These are phyloP conservation scores for Rhizopogon vesiculosus DNA, from an alignment of 768 basidiomycete genomes.

Conservation along the genomic window DNA sequence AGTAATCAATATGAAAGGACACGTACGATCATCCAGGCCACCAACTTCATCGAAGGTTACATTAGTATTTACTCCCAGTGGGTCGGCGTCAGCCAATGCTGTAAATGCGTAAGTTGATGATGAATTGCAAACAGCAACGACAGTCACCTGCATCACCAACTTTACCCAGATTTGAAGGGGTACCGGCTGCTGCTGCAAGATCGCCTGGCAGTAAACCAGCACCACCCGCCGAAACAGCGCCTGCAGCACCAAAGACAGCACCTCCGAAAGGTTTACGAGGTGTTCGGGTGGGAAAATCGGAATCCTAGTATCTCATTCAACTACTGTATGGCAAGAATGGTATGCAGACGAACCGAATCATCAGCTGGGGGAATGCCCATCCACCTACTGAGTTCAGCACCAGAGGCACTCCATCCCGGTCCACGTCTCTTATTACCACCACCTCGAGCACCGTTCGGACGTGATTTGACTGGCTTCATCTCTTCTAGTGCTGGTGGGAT, in stretches of 20 bases:
- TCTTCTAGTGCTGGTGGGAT: constrained; percentile 82
- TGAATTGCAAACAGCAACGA: constrained; percentile 10
- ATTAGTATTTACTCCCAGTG: constrained; percentile 87
- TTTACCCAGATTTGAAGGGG: constrained; percentile 82
- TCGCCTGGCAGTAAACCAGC: constrained; percentile 61
- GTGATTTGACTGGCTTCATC: constrained; percentile 35
- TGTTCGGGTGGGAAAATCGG: constrained; percentile 61
- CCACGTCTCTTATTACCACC: constrained; percentile 38
- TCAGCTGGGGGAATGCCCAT: constrained; percentile 68
- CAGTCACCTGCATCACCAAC: constrained; percentile 66
- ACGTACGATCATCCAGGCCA: constrained; percentile 87
- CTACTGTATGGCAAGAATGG: background rate
- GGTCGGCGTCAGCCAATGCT: constrained; percentile 94
- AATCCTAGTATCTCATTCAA: constrained; percentile 45
- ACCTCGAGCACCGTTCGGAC: constrained; percentile 33
- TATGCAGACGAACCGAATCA: constrained; percentile 54
- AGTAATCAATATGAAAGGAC: background rate
- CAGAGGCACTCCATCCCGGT: constrained; percentile 75
- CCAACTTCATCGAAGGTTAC: constrained; percentile 97
- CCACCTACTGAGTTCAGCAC: constrained; percentile 73
- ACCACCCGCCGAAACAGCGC: constrained; percentile 41
- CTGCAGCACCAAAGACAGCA: constrained; percentile 39
- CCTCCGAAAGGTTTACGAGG: constrained; percentile 64
- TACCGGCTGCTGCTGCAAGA: constrained; percentile 61
- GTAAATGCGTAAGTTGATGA: constrained; percentile 2